Evolutionary conservation across 139 green algal species (phyloP), one percentile per base, ranked within the genome.

Genomic region (Picochlorum sp.): DNA sequence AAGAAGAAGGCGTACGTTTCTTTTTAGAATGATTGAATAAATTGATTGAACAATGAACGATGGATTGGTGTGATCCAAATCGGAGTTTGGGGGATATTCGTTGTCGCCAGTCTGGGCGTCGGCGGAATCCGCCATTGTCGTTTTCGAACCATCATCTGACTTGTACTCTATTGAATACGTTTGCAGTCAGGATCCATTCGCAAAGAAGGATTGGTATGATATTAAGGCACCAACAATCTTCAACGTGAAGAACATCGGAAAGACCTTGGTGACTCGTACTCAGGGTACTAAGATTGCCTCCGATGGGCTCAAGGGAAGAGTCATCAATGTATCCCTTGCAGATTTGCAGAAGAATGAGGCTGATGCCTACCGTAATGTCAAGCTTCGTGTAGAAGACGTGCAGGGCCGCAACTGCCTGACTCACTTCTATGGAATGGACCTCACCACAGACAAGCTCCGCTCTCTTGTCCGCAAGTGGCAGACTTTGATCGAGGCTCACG

Each of bases 121-220:
- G 34, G 34, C 34, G 34, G 34, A 41, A 11, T 41, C 34, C 34
- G 34, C 34, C 34, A 9, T 41, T 41, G 20, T 2, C 18, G 30
- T 26, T 68, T 11, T 20, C 20, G 14, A 61, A 26, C 14, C 51
- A 24, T 38, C 51, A 31, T 38, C 21, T 30, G 20, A 59, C 51
- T 37, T 30, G 13, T 37, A 45, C 63, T 24, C 13, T 61, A 45
- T 56, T 54, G n/a, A 18, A 45, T 45, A 47, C 24, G 37, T 16
- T 21, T 70, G 77, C 87, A 97, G 90, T 57, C 75, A 86, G 20
- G 94, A 99, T 77, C 94, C 94, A 60, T 99, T 99, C 84, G 74
- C 83, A 51, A 97, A 97, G 86, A 99, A 99, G 90, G 94, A 99
- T 80, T 99, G 94, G 50, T 99, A 99, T 88, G 89, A 97, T 70